phyloP scores from a whole-genome alignment of 768 basidiomycete genomes.

The Suillus clintonianus region DNA sequence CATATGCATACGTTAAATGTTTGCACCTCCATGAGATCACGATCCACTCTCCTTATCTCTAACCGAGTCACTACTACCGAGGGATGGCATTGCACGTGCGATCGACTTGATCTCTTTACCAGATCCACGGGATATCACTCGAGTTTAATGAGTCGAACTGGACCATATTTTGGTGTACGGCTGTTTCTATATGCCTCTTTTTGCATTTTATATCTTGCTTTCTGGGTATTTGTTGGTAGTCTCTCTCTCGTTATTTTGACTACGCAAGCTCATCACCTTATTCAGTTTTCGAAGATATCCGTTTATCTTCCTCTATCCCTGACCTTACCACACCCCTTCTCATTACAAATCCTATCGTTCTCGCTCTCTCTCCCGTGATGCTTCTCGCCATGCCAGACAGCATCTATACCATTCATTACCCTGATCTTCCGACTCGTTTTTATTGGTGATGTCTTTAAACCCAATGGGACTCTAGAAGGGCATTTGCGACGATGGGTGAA shows the following conservation, averaged over 20 bases:
- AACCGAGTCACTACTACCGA: slow-evolving; percentile 78
- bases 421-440: slow-evolving; percentile 78
- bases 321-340: slow-evolving; percentile 70
- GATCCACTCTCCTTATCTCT: slow-evolving; percentile 56
- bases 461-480: slow-evolving; percentile 47
- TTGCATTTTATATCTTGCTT: slow-evolving; percentile 68
- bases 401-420: slow-evolving; percentile 78
- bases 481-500: slow-evolving; percentile 69
- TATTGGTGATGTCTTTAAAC: slow-evolving; percentile 56
- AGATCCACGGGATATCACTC: slow-evolving; percentile 68
- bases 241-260: slow-evolving; percentile 38
- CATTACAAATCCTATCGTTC: slow-evolving; percentile 70
- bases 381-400: slow-evolving; percentile 66
- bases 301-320: slow-evolving; percentile 58
- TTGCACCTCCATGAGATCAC: slow-evolving; percentile 46
- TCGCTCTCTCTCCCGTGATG: slow-evolving; percentile 72
- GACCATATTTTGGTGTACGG: slow-evolving; percentile 66
- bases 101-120: slow-evolving; percentile 76
- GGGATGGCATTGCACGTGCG: slow-evolving; percentile 66
- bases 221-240: slow-evolving; percentile 83
- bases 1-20: no score
- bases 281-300: slow-evolving; percentile 66
- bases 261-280: slow-evolving; percentile 14
- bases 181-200: slow-evolving; percentile 60
- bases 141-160: slow-evolving; percentile 74